A percentile compares a stretch with the other conserved stretches of the same genome.
Evolutionary conservation across 169 alveolate species (phyloP).

Genomic region (Eimeria sp.): DNA sequence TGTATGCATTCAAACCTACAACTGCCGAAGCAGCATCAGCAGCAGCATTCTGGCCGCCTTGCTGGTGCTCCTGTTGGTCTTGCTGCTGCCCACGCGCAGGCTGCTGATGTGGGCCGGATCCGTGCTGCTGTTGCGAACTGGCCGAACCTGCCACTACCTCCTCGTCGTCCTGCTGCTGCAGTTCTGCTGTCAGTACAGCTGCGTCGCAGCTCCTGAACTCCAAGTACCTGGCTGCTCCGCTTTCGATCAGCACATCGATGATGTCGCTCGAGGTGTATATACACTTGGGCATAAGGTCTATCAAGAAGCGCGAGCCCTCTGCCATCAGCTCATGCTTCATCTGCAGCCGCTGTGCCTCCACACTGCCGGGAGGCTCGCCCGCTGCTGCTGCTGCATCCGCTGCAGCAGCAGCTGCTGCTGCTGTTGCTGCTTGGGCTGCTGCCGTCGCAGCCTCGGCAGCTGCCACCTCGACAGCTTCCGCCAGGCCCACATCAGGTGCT

Average conservation of each 20-base stretch:
- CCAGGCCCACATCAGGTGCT: constrained; percentile 38
- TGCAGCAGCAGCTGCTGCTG: constrained; percentile 60
- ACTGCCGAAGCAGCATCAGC: neutral
- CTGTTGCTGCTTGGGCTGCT: constrained; percentile 51
- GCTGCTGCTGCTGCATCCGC: constrained; percentile 72
- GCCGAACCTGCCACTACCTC: neutral
- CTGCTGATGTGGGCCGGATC: neutral
- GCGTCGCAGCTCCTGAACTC: constrained; percentile 63
- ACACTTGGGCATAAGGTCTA: constrained; percentile 65
- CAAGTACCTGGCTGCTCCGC: constrained; percentile 51
- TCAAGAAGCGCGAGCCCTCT: constrained; percentile 40
- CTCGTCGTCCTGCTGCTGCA: constrained; percentile 2
- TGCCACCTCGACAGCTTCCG: constrained; percentile 59
- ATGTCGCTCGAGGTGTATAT: constrained; percentile 64
- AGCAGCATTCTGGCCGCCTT: neutral
- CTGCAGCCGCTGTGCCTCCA: constrained; percentile 66
- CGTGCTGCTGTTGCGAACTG: neutral
- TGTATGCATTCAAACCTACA: neutral
- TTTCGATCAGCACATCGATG: constrained; percentile 45
- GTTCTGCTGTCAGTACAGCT: constrained; percentile 45
- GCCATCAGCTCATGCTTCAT: constrained; percentile 55
- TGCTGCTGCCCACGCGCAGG: neutral
- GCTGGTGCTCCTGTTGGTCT: neutral
- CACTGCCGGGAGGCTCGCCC: constrained; percentile 62
- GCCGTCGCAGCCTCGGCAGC: constrained; percentile 66